Evolutionary conservation across 495 filamentous ascomycete species (phyloP).

Genomic region (Tuber indicum): DNA sequence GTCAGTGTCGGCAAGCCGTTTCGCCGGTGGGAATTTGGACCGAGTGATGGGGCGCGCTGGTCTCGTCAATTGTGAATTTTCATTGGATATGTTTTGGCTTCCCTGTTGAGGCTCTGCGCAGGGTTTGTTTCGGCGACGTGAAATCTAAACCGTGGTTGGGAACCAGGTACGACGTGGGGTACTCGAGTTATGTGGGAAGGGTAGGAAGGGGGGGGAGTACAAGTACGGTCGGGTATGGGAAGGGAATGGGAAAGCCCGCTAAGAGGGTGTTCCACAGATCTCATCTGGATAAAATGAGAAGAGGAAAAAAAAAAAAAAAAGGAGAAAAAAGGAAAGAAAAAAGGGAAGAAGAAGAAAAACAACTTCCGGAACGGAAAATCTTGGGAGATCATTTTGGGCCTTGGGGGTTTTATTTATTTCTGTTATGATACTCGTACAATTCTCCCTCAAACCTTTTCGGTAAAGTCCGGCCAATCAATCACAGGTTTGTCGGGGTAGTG

Average conservation of each 20-base stretch:
- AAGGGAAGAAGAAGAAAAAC: background rate
- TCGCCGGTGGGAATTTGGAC: background rate
- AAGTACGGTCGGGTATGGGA: background rate
- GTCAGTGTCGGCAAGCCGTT: background rate
- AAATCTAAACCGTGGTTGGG: background rate
- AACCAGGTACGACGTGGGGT: slow-evolving; percentile 2
- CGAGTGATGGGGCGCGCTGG: background rate
- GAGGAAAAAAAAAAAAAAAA: background rate
- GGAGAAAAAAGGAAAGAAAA: background rate
- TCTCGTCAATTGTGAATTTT: background rate
- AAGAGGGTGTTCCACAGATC: background rate
- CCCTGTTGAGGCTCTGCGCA: background rate
- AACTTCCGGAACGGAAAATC: background rate
- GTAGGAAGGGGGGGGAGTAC: background rate
- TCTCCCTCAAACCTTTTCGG: background rate
- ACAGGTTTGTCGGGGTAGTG: background rate
- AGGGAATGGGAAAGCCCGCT: background rate
- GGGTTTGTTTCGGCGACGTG: slow-evolving; percentile 3
- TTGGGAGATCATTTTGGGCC: background rate
- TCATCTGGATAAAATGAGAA: background rate
- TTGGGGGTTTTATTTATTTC: background rate
- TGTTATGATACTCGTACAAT: background rate
- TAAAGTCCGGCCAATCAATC: background rate
- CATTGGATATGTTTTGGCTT: background rate
- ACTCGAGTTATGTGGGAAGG: background rate